Conservation (phyloP, 495 filamentous ascomycete genomes). For the Hypoxylon subgilvum region DNA sequence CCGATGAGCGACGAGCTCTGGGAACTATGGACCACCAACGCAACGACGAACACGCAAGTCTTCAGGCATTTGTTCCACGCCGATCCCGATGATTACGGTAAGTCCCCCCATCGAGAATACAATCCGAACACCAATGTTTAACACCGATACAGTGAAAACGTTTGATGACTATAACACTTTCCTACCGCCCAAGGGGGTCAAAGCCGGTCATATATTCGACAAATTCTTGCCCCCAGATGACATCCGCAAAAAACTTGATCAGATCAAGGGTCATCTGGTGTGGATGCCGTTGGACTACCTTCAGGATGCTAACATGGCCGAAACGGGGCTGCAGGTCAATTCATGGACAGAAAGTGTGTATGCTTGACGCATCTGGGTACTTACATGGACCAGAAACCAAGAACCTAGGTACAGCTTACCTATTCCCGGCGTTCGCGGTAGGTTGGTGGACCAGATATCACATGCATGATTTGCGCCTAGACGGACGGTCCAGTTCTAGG, state of each 20-base stretch:
- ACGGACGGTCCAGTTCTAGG: too few relatives aligned
- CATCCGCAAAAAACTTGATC: slow-evolving; percentile 74
- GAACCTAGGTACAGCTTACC: background rate
- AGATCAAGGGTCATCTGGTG: slow-evolving; percentile 86
- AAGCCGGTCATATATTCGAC: slow-evolving; percentile 85
- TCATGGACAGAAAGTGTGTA: slow-evolving; percentile 58
- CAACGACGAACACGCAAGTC: slow-evolving; percentile 79
- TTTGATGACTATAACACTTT: slow-evolving; percentile 89
- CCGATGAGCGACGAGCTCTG: slow-evolving; percentile 81
- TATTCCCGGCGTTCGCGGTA: background rate
- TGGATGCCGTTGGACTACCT: slow-evolving; percentile 95
- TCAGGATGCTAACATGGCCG: slow-evolving; percentile 85
- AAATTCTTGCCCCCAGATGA: slow-evolving; percentile 71
- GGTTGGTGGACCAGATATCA: too few relatives aligned
- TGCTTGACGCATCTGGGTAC: slow-evolving; percentile 37
- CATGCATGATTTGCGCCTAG: too few relatives aligned
- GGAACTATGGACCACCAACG: slow-evolving; percentile 79
- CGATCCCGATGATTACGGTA: slow-evolving; percentile 86
- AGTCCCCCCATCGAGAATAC: slow-evolving; percentile 11
- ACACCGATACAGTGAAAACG: slow-evolving; percentile 64
- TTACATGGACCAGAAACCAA: background rate
- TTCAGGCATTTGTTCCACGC: slow-evolving; percentile 89
- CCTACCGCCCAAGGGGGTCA: slow-evolving; percentile 69
- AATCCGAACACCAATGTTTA: background rate
- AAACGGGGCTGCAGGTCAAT: slow-evolving; percentile 69